These are phyloP conservation scores for Immersiella caudata DNA, from an alignment of 495 filamentous ascomycete species.

Conservation along the genomic window DNA sequence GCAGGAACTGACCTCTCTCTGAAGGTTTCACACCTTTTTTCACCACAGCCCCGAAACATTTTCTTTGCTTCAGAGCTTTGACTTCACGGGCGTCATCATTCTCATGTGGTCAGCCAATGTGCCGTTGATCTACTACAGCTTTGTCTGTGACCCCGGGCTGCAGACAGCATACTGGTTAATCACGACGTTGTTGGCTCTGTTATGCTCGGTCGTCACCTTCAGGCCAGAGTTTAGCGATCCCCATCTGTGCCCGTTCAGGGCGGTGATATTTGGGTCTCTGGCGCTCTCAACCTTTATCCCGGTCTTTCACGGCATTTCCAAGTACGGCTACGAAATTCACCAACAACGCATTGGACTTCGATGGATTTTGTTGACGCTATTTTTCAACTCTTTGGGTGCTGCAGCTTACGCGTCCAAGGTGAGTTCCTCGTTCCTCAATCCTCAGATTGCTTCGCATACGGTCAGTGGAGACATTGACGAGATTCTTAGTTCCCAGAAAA, in stretches of 20 bases:
- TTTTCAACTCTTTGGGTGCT: constrained; percentile 47
- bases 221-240: constrained; percentile 41
- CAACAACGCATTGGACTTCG: constrained; percentile 45
- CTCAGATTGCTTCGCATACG: not conserved
- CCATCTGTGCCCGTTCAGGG: constrained; percentile 40
- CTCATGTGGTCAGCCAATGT: constrained; percentile 58
- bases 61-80: constrained; percentile 47
- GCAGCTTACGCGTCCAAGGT: constrained; percentile 50
- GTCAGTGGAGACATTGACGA: not conserved
- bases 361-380: constrained; percentile 45
- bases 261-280: constrained; percentile 46
- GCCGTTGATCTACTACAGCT: constrained; percentile 56
- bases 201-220: constrained; percentile 43
- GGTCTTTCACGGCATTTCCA: constrained; percentile 44
- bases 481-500: constrained; percentile 50
- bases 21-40: constrained; percentile 53
- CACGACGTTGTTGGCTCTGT: constrained; percentile 36
- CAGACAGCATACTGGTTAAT: constrained; percentile 44
- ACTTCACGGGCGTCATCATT: constrained; percentile 56
- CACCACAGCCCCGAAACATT: constrained; percentile 49
- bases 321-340: constrained; percentile 45
- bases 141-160: constrained; percentile 43
- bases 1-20: not conserved
- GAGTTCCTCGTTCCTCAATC: not conserved
- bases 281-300: constrained; percentile 47